Evolutionary conservation across 306 rosid genomes (phyloP).

Genomic region (Datisca glomerata): DNA sequence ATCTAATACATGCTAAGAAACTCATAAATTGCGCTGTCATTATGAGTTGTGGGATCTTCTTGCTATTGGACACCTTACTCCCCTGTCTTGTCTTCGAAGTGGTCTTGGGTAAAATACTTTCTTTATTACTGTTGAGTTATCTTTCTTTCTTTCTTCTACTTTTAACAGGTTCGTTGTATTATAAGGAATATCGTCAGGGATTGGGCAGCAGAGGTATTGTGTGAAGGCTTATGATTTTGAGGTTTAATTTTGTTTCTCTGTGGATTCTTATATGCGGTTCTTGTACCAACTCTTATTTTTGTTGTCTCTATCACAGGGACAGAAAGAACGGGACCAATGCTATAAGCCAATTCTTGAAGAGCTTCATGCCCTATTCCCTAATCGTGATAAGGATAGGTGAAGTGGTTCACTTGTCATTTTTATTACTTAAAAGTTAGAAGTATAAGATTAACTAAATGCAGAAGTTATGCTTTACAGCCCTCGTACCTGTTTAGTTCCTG

Average conservation of each 20-base stretch:
- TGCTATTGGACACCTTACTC: no score
- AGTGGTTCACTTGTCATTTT: constrained; percentile 25
- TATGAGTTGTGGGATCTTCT: no score
- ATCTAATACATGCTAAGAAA: no score
- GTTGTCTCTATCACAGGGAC: constrained; percentile 56
- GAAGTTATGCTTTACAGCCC: constrained; percentile 46
- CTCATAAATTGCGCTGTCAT: no score
- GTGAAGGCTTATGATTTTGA: background rate
- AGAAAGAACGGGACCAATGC: constrained; percentile 92
- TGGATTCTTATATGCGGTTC: no score
- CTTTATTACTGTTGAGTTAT: no score
- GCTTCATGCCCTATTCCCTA: constrained; percentile 57
- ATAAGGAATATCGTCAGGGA: constrained; percentile 90
- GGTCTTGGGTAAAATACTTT: no score
- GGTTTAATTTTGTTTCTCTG: no score
- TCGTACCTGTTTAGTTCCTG: constrained; percentile 97
- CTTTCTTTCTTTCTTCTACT: background rate
- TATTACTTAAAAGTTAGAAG: background rate
- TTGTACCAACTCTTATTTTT: no score
- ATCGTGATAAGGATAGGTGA: constrained; percentile 46
- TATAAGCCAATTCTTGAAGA: constrained; percentile 88
- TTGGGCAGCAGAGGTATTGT: constrained; percentile 82
- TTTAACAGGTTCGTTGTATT: constrained; percentile 70
- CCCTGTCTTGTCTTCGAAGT: no score
- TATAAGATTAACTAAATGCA: constrained; percentile 8